Conservation (phyloP, 2,329 filamentous ascomycete genomes). For the Diplodia mutila region DNA sequence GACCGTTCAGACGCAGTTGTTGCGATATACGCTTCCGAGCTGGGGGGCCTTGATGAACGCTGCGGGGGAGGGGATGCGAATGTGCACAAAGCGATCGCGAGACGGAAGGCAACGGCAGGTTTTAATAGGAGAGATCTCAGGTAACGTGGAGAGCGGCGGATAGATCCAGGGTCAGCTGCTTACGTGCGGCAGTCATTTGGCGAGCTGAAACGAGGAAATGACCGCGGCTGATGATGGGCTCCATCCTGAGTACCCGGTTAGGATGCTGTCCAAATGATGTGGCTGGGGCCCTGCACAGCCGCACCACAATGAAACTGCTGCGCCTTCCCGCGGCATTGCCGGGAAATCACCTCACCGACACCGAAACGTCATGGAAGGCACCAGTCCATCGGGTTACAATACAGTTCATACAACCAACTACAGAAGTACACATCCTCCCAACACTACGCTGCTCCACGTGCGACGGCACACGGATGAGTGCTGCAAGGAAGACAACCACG, state of each 20-base stretch:
- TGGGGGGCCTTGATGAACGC: not conserved
- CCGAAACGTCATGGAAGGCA: not conserved
- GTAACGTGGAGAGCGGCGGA: not conserved
- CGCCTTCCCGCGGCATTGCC: not conserved
- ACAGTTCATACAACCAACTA: conserved; percentile 13
- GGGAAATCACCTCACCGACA: conserved; percentile 1
- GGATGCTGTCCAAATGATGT: conserved; percentile 10
- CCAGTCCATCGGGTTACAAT: not conserved
- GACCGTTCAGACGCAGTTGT: not conserved
- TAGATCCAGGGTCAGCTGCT: conserved; percentile 22
- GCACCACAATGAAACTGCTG: not conserved
- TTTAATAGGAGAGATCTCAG: conserved; percentile 17
- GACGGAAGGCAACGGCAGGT: not conserved
- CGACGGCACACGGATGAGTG: not conserved
- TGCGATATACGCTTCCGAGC: not conserved
- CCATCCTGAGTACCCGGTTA: conserved; percentile 11
- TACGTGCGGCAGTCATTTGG: conserved; percentile 19
- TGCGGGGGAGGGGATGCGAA: conserved; percentile 2
- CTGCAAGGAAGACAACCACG: not conserved
- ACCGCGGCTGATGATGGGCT: conserved; percentile 15
- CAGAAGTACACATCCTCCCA: conserved; percentile 3
- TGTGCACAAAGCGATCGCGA: not conserved
- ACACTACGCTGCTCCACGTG: not conserved
- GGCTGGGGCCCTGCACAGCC: not conserved
- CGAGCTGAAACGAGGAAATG: conserved; percentile 22